Evolutionary conservation across 495 filamentous ascomycete species (phyloP), one percentile per base, ranked within the genome.

Genomic region (Aspergillus sparsus): DNA sequence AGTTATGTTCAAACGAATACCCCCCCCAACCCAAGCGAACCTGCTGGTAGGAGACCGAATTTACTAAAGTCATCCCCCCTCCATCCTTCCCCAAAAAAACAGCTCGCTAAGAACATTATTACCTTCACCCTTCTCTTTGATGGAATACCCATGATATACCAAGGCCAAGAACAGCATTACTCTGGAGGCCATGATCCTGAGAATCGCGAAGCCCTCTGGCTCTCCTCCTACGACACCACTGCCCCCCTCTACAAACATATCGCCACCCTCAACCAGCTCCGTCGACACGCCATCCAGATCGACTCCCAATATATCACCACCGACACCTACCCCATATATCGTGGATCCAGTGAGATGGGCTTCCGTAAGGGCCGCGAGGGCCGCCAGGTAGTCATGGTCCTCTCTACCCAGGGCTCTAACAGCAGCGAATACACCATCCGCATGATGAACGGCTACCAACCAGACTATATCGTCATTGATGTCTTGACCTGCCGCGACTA

Each of bases 131-230:
- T 93, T 31, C 81, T 93, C 36, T 80, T 78, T 34, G 89, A 90
- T 55, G 85, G 84, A 33, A 80, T 87, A 31, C 85, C 85, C 0
- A 83, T 87, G 67, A 77, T 80, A 52, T 89, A 88, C 63, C 74
- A 81, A 61, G 90, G 90, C 15, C 88, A 91, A 68, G 90, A 93
- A 68, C 89, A 93, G 58, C 83, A 84, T 52, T 87, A 85, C 67
- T 65, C 71, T 6, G 88, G 89, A 50, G 67, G 73, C 10, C 72
- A 55, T 50, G 83, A 84, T 37, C 89, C 89, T 0, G 61, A 71
- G 35, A 89, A 92, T 68, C 86, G 90, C 45, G 89, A 92, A 70
- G 88, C 89, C 34, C 66, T 91, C 44, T 94, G 90, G 90, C 75
- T 83, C 15, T 83, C 83, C 34, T 71, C 73, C 7, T 94, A 90